Evolutionary conservation across 2,329 filamentous ascomycete genomes (phyloP).

Genomic region (Atkinsonella texensis): DNA sequence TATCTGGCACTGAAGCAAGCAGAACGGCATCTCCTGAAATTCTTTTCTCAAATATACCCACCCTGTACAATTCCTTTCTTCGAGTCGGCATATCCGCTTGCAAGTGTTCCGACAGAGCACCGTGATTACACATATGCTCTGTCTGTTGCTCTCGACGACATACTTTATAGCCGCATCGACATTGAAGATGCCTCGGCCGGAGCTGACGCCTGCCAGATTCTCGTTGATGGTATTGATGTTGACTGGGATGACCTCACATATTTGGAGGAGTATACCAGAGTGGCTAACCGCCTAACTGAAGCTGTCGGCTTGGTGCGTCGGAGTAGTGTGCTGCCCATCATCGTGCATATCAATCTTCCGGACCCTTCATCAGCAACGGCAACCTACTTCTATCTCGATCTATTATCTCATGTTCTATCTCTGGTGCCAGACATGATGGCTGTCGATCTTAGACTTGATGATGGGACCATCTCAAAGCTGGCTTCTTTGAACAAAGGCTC

Average conservation of each 20-base stretch:
- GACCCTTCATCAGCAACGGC: constrained; percentile 13
- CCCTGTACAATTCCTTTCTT: constrained; percentile 42
- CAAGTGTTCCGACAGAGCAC: constrained; percentile 46
- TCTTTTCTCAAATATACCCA: constrained; percentile 49
- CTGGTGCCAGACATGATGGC: constrained; percentile 52
- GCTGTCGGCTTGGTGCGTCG: constrained; percentile 49
- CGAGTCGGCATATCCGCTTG: constrained; percentile 53
- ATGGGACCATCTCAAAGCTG: constrained; percentile 36
- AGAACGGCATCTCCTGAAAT: constrained; percentile 58
- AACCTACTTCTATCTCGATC: constrained; percentile 35
- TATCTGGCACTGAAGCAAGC: constrained; percentile 57
- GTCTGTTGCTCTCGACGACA: constrained; percentile 43
- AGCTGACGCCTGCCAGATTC: constrained; percentile 54
- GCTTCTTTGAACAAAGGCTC: constrained; percentile 39
- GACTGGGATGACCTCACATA: constrained; percentile 10
- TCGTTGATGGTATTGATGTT: constrained; percentile 30
- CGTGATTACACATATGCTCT: constrained; percentile 56
- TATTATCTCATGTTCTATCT: constrained; percentile 47
- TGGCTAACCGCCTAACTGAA: constrained; percentile 41
- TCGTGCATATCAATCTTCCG: constrained; percentile 35
- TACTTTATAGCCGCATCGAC: constrained; percentile 42
- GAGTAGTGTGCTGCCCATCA: constrained; percentile 47
- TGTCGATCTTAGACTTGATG: constrained; percentile 46
- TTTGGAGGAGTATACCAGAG: constrained; percentile 13
- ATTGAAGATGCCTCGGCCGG: constrained; percentile 55